phyloP scores from a whole-genome alignment of 1,284 basidiomycete species.

The Inonotus hispidus region DNA sequence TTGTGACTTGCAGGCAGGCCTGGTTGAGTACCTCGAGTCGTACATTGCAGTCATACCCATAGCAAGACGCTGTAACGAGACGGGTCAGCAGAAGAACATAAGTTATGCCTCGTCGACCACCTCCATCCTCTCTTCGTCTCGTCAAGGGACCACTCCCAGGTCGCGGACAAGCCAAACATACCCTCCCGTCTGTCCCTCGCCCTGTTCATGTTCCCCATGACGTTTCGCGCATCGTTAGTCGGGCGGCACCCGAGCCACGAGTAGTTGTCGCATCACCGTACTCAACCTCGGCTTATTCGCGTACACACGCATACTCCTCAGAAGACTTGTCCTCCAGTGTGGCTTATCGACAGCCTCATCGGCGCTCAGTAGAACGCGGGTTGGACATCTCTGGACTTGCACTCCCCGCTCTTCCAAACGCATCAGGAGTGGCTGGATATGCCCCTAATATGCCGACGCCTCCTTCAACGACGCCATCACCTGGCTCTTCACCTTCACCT shows the following conservation, averaged over 20 bases:
- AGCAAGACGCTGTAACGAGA: neutral
- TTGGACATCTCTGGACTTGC: conserved; percentile 3
- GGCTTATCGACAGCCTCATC: neutral
- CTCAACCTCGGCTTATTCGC: neutral
- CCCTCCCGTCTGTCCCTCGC: conserved; percentile 48
- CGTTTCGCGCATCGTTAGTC: conserved; percentile 25
- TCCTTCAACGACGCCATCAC: conserved; percentile 1
- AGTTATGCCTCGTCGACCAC: conserved; percentile 56
- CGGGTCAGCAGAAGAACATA: neutral
- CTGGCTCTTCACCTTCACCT: neutral
- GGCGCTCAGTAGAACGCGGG: conserved; percentile 4
- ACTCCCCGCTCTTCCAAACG: neutral
- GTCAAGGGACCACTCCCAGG: conserved; percentile 51
- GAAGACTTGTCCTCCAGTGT: neutral
- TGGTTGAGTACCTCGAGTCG: neutral
- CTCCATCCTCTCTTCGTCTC: conserved; percentile 54
- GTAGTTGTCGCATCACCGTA: neutral
- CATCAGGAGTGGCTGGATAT: neutral
- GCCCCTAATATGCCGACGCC: conserved; percentile 1
- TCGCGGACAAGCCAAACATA: conserved; percentile 48
- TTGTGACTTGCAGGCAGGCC: neutral
- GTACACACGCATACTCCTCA: neutral
- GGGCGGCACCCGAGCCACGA: neutral
- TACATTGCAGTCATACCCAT: neutral
- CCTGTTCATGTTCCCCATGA: conserved; percentile 41